phyloP scores from a whole-genome alignment of 176 grass and related monocot species.

The Saccharum officinarum region DNA sequence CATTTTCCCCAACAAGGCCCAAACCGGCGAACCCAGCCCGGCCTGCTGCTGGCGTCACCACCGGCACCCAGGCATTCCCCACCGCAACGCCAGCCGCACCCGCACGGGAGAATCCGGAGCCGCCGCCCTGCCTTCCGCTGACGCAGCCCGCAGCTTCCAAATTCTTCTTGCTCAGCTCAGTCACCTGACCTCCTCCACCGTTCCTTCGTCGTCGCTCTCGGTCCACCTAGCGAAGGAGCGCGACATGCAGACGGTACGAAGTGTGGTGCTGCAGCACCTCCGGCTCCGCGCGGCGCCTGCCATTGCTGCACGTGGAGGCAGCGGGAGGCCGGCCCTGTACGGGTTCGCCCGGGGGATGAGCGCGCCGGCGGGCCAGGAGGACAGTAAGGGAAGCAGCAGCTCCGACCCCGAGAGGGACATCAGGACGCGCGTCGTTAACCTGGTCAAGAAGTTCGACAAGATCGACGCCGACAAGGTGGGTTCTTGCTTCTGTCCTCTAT shows the following conservation, averaged over 20 bases:
- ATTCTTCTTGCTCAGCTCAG: not conserved
- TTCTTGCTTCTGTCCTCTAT: not conserved
- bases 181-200: not conserved
- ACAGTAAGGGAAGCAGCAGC: too few relatives aligned
- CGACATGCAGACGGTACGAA: constrained; percentile 14
- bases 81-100: not conserved
- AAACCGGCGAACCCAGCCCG: not conserved
- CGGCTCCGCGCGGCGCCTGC: constrained; percentile 1
- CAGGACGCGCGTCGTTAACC: constrained; percentile 43
- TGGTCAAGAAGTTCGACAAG: constrained; percentile 69
- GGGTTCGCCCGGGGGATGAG: constrained; percentile 7
- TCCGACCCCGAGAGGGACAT: constrained; percentile 24
- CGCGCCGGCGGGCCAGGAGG: not conserved
- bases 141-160: not conserved
- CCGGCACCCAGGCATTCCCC: not conserved
- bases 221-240: not conserved
- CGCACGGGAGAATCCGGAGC: not conserved
- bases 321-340: not conserved
- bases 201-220: not conserved
- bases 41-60: not conserved
- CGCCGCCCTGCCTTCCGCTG: not conserved
- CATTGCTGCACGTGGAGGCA: not conserved
- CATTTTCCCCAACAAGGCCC: not conserved
- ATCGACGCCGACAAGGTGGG: constrained; percentile 56
- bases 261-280: constrained; percentile 22